Base-by-base conservation (phyloP, 192 early-diverging fungal species). In the Gaertneriomyces semiglobifer region DNA sequence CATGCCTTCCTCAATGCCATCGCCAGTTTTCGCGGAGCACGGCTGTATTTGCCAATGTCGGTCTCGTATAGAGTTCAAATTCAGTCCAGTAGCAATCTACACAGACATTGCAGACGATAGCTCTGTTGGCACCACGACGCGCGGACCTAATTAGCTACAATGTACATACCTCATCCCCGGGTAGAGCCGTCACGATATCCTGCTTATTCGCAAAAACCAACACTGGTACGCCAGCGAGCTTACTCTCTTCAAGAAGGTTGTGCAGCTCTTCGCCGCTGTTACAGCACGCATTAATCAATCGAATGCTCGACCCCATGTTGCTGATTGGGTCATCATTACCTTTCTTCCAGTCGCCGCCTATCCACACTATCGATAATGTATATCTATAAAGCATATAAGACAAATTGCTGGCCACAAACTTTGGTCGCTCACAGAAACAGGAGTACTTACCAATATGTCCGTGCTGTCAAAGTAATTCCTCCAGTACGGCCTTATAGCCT, bases 171-270 rank as follows among this genome's bases (percentile, higher is more conserved):
- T 85, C 84, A 46, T 79, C 76, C 7, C 72, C 78, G 0, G 82
- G 80, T 8, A 85, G 60, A 8, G 84, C 80, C 10, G 57, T 74
- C 9, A 75, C 60, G 8, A 99, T 82, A 73, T 99, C 97, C 72
- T 99, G 97, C 71, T 99, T 99, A 70, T 99, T 99, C 12, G 95
- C 97, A 84, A 98, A 91, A 4, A 99, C 90, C 47, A 99, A 72
- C 8, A 99, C 58, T 1, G 95, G 91, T 0, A 96, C 95, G 3
- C 92, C 93, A 0, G 90, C 90, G 40, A 99, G 79, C 48, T 88
- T 89, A 58, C 89, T 87, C 69, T 99, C 95, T 64, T 90, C 88
- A 16, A 99, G 77, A 39, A 99, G 75, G 14, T 80, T 68, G 8
- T 81, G 64, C 7, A 99, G 73, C 73, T 99, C 96, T 61, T 72